Evolutionary conservation across 805 yeast species (phyloP).

Genomic region (Wickerhamiella bombiphila): DNA sequence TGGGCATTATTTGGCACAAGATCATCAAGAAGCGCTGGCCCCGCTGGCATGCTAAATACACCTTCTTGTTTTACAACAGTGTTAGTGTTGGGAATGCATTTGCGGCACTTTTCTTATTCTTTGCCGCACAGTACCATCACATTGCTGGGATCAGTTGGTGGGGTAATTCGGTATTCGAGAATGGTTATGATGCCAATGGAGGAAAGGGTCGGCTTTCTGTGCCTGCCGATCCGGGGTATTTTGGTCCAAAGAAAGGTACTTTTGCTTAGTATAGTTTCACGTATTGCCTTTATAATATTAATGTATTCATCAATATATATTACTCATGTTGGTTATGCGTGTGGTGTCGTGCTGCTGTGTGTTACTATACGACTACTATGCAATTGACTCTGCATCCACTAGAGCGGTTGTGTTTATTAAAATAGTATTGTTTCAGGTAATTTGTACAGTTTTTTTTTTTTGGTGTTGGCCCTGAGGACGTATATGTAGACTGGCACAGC

Average conservation of each 20-base stretch:
- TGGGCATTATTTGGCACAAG: slow-evolving; percentile 32
- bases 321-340: too few relatives aligned
- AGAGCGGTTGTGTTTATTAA: too few relatives aligned
- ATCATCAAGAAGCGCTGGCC: slow-evolving; percentile 29
- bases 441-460: too few relatives aligned
- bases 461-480: too few relatives aligned
- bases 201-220: slow-evolving; percentile 6
- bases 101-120: slow-evolving; percentile 32
- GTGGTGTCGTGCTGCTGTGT: too few relatives aligned
- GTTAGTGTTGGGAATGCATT: slow-evolving; percentile 37
- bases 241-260: slow-evolving; percentile 14
- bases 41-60: slow-evolving; percentile 40
- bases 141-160: slow-evolving; percentile 34
- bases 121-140: slow-evolving; percentile 25
- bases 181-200: slow-evolving; percentile 19
- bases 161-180: slow-evolving; percentile 33
- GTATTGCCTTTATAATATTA: too few relatives aligned
- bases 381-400: too few relatives aligned
- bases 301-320: neutral
- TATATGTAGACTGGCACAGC: too few relatives aligned
- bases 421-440: too few relatives aligned
- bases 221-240: slow-evolving; percentile 20
- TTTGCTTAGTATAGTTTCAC: slow-evolving; percentile 28
- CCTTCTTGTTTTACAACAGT: slow-evolving; percentile 35
- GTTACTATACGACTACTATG: too few relatives aligned